Conservation (phyloP, 768 basidiomycete genomes). For the Suillus discolor region DNA sequence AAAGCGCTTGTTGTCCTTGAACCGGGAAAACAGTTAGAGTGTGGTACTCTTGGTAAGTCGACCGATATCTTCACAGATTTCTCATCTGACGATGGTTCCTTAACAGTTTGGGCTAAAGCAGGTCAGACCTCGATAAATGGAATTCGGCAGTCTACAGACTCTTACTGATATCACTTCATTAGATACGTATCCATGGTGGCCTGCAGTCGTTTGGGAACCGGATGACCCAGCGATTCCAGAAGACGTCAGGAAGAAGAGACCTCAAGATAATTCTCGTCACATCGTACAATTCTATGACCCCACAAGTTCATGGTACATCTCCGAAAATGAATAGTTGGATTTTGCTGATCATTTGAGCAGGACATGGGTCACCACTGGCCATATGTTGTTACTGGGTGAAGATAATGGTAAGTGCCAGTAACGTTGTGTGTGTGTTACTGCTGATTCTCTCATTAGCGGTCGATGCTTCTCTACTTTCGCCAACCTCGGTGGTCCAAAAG, state of each 20-base stretch:
- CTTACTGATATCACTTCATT: constrained; percentile 11
- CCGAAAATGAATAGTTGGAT: not conserved
- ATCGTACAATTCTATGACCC: constrained; percentile 85
- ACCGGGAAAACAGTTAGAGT: constrained; percentile 42
- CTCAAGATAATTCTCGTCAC: constrained; percentile 46
- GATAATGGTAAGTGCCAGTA: constrained; percentile 54
- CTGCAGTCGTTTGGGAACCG: constrained; percentile 73
- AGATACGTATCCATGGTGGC: constrained; percentile 89
- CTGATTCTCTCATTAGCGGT: constrained; percentile 45
- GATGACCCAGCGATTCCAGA: constrained; percentile 60
- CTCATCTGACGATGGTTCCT: constrained; percentile 10
- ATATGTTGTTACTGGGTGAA: constrained; percentile 70
- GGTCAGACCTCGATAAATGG: constrained; percentile 39
- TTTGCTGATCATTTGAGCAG: constrained; percentile 36
- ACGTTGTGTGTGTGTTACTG: not conserved
- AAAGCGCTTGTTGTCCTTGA: constrained; percentile 37
- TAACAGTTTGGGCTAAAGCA: constrained; percentile 82
- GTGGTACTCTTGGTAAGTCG: constrained; percentile 67
- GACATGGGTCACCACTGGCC: constrained; percentile 61
- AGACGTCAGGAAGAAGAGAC: constrained; percentile 31
- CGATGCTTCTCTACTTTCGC: constrained; percentile 63
- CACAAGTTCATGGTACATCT: constrained; percentile 57
- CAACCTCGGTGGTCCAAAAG: constrained; percentile 52
- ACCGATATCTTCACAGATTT: not conserved
- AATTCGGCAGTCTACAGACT: not conserved